phyloP scores from a whole-genome alignment of 2,329 filamentous ascomycete genomes.

The Xylariaceae sp. region DNA sequence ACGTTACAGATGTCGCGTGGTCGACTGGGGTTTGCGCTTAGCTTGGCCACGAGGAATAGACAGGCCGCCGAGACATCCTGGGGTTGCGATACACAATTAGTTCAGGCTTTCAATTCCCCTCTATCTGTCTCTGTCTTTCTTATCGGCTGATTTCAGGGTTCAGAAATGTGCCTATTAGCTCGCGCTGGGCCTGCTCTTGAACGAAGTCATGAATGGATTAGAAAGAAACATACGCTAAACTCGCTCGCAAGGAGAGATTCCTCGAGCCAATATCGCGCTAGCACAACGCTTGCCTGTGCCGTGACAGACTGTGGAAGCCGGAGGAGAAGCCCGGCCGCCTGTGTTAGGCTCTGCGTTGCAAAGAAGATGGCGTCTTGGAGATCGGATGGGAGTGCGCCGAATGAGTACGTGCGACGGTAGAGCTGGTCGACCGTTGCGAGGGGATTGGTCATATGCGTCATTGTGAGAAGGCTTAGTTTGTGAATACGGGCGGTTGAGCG shows the following conservation, averaged over 20 bases:
- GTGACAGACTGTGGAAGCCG: constrained; percentile 81
- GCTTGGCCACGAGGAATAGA: constrained; percentile 77
- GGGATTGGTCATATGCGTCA: constrained; percentile 65
- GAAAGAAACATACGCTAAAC: constrained; percentile 45
- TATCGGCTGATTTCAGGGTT: no score
- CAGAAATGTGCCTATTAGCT: no score
- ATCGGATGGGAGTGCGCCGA: constrained; percentile 59
- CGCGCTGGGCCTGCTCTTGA: no score
- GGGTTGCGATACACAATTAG: constrained; percentile 1
- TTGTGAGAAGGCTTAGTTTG: constrained; percentile 27
- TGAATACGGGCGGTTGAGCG: not conserved
- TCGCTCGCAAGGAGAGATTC: constrained; percentile 54
- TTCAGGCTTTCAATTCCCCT: not conserved
- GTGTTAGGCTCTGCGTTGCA: constrained; percentile 67
- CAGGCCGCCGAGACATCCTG: constrained; percentile 78
- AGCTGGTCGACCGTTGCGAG: constrained; percentile 70
- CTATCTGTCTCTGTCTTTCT: not conserved
- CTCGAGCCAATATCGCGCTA: constrained; percentile 74
- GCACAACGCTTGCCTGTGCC: constrained; percentile 76
- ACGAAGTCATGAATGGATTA: not conserved
- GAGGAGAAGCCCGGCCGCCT: constrained; percentile 75
- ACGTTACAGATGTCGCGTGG: constrained; percentile 79
- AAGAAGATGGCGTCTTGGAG: constrained; percentile 70
- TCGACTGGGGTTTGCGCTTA: constrained; percentile 70
- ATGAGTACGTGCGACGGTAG: constrained; percentile 45